Conservation (phyloP, 495 filamentous ascomycete species). For the Melanomma pulvis-pyrius region DNA sequence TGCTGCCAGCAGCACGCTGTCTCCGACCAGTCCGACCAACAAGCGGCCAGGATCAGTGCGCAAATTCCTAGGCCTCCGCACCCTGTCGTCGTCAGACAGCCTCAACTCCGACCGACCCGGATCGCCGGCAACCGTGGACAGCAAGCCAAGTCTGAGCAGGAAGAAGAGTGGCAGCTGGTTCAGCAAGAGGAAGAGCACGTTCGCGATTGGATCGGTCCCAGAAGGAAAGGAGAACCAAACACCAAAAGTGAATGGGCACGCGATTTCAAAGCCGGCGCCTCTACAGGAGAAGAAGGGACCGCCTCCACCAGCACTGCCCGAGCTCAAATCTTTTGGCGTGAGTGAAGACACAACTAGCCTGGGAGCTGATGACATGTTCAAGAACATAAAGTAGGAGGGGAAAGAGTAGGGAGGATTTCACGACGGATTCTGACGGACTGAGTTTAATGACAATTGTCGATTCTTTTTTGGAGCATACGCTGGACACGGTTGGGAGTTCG, state of each 20-base stretch:
- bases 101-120: constrained; percentile 33
- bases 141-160: constrained; percentile 24
- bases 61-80: constrained; percentile 40
- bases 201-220: constrained; percentile 31
- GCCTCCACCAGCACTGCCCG: constrained; percentile 43
- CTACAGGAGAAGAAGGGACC: constrained; percentile 32
- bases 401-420: constrained; percentile 3
- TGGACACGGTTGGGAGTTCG: constrained; percentile 19
- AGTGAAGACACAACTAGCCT: constrained; percentile 33
- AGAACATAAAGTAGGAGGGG: constrained; percentile 38
- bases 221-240: constrained; percentile 31
- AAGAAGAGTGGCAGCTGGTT: constrained; percentile 41
- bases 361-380: constrained; percentile 44
- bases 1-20: constrained; percentile 27
- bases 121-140: constrained; percentile 31
- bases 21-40: constrained; percentile 31
- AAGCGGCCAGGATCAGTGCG: constrained; percentile 42
- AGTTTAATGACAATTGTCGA: constrained; percentile 24
- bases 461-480: constrained; percentile 20
- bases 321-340: constrained; percentile 36
- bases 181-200: constrained; percentile 44
- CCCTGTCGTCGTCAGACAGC: constrained; percentile 33
- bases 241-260: constrained; percentile 12
- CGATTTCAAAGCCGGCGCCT: constrained; percentile 28
- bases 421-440: constrained; percentile 22